Conservation (phyloP, 1,139 yeast genomes). For the Lodderomyces margitis region DNA sequence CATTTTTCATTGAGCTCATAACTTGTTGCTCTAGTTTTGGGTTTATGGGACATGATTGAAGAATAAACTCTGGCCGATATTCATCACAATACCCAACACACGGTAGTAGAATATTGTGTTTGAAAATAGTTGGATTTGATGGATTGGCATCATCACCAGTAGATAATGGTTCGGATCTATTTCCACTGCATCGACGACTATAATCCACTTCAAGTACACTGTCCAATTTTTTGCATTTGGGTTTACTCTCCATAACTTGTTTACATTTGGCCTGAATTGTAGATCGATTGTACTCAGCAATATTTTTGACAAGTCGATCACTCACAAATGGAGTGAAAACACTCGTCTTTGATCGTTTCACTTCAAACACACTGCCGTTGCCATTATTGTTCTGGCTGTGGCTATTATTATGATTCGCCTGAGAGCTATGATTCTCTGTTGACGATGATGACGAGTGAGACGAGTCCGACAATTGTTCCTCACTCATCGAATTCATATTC, state of each 20-base stretch:
- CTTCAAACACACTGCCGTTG: constrained; percentile 15
- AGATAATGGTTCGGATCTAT: background rate
- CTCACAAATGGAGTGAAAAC: constrained; percentile 24
- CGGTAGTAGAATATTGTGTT: constrained; percentile 31
- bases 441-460: constrained; percentile 4
- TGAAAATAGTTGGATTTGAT: constrained; percentile 14
- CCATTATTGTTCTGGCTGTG: background rate
- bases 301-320: constrained; percentile 21
- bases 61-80: constrained; percentile 49
- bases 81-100: constrained; percentile 51
- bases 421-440: background rate
- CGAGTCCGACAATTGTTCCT: constrained; percentile 7
- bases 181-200: too few species aligned
- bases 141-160: constrained; percentile 5
- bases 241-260: constrained; percentile 25
- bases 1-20: constrained; percentile 54
- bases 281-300: constrained; percentile 23
- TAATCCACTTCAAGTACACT: constrained; percentile 5
- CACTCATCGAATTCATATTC: constrained; percentile 11
- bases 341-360: constrained; percentile 30
- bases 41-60: constrained; percentile 50
- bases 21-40: constrained; percentile 55
- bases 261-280: constrained; percentile 28
- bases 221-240: constrained; percentile 5
- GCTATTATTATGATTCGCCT: background rate